Evolutionary conservation across 164 flowering plant genomes (phyloP).

Genomic region (Magnolia kwangsiensis): DNA sequence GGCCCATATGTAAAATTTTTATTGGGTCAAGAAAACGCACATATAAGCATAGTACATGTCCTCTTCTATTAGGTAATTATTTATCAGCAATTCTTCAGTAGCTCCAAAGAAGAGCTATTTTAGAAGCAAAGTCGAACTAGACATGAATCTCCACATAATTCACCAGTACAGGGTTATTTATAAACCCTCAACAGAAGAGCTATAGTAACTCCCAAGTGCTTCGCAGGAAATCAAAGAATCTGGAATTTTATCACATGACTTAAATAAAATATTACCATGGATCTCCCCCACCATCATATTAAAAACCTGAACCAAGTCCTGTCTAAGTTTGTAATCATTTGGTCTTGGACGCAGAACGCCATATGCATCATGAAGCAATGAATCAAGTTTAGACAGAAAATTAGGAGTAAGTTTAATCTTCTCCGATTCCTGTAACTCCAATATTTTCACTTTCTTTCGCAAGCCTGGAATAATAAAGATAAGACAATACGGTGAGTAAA

Average conservation of each 20-base stretch:
- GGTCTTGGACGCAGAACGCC: constrained; percentile 35
- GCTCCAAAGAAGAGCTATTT: background rate
- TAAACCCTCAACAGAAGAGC: background rate
- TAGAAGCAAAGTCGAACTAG: background rate
- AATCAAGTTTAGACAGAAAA: constrained; percentile 26
- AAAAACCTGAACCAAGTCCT: constrained; percentile 46
- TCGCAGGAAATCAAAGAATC: background rate
- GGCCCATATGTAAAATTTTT: background rate
- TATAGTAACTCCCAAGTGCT: background rate
- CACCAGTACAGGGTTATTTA: background rate
- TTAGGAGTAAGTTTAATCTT: constrained; percentile 19
- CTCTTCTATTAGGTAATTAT: no score
- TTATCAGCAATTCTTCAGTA: background rate
- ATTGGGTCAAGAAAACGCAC: background rate
- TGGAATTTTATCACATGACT: background rate
- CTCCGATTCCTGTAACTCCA: constrained; percentile 27
- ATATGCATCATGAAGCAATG: constrained; percentile 39
- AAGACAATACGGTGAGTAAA: background rate
- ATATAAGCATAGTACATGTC: background rate
- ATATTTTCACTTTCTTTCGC: constrained; percentile 31
- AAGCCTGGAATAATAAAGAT: constrained; percentile 28
- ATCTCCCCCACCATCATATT: constrained; percentile 50
- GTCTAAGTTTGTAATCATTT: constrained; percentile 41
- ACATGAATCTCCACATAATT: background rate
- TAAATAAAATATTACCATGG: constrained; percentile 38